Evolutionary conservation across 148 eudicot genomes (phyloP).

Genomic region (Linanthus parryae): DNA sequence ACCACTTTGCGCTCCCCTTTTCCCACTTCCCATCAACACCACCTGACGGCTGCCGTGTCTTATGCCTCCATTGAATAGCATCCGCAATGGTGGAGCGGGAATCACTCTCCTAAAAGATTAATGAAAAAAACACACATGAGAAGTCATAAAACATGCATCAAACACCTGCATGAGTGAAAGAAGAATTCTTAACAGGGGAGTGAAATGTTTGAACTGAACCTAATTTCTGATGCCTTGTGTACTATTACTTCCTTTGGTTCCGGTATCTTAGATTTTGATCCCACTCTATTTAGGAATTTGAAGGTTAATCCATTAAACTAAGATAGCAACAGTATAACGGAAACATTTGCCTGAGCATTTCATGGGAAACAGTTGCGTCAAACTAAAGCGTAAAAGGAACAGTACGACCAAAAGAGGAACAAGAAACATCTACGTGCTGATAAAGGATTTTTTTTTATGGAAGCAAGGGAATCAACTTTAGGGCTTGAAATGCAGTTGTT

Average conservation of each 20-base stretch:
- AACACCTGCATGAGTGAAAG: background rate
- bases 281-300: slow-evolving; percentile 35
- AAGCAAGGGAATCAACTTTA: too few relatives aligned
- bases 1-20: slow-evolving; percentile 42
- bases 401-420: too few relatives aligned
- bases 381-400: too few relatives aligned
- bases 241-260: slow-evolving; percentile 28
- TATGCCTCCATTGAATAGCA: slow-evolving; percentile 36
- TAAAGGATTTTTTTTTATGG: too few relatives aligned
- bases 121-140: background rate
- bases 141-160: background rate
- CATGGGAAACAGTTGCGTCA: too few relatives aligned
- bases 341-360: too few relatives aligned
- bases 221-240: slow-evolving; percentile 52
- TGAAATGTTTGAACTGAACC: slow-evolving; percentile 20
- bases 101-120: slow-evolving; percentile 48
- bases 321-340: too few relatives aligned
- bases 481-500: too few relatives aligned
- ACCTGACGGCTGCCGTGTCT: slow-evolving; percentile 28
- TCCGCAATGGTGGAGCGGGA: slow-evolving; percentile 52
- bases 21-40: slow-evolving; percentile 37
- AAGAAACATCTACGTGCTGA: too few relatives aligned
- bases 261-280: slow-evolving; percentile 45
- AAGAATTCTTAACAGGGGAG: background rate
- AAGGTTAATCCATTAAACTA: too few relatives aligned